phyloP scores from a whole-genome alignment of 1,139 yeast genomes.

The Yamadazyma membranifaciens region DNA sequence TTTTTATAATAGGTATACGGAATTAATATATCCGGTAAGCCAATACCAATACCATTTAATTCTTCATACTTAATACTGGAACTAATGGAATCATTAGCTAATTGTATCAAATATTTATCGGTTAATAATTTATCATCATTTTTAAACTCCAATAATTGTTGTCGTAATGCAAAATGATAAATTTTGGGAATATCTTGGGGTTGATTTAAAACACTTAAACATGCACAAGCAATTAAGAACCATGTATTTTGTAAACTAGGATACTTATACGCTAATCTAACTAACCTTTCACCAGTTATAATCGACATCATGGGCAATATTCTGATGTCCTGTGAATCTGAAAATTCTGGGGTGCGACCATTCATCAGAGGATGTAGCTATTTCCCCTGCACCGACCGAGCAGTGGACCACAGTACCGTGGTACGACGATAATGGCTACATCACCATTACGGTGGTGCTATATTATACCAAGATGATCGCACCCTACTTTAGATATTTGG shows the following conservation, averaged over 20 bases:
- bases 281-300: slow-evolving; percentile 61
- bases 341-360: no score
- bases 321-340: no score
- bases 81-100: slow-evolving; percentile 42
- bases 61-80: slow-evolving; percentile 41
- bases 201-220: slow-evolving; percentile 76
- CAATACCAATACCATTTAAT: slow-evolving; percentile 42
- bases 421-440: no score
- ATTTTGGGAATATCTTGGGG: slow-evolving; percentile 79
- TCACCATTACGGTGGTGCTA: no score
- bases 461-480: no score
- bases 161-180: slow-evolving; percentile 69
- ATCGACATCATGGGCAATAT: slow-evolving; percentile 10
- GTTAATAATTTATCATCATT: slow-evolving; percentile 28
- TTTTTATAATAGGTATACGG: slow-evolving; percentile 41
- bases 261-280: slow-evolving; percentile 54
- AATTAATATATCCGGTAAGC: slow-evolving; percentile 43
- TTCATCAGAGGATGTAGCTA: not conserved
- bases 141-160: slow-evolving; percentile 38
- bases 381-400: no score
- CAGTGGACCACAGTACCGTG: no score
- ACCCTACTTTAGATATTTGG: no score
- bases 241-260: slow-evolving; percentile 51
- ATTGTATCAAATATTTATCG: slow-evolving; percentile 27
- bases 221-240: slow-evolving; percentile 76